phyloP scores from a whole-genome alignment of 805 yeast species.

The Kluyveromyces lactis region DNA sequence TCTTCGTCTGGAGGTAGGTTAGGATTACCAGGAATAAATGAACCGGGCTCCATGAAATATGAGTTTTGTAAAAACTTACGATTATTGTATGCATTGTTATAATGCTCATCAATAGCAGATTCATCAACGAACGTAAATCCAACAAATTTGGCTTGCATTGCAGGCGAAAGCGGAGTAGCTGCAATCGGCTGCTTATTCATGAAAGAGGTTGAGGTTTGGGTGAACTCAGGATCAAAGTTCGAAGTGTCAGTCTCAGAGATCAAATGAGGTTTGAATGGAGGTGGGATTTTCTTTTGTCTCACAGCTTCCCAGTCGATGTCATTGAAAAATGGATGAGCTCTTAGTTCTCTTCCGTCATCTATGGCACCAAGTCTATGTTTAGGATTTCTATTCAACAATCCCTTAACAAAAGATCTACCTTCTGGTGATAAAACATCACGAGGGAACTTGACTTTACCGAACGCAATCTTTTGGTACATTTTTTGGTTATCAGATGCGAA shows the following conservation, averaged over 20 bases:
- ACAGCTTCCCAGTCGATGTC: slow-evolving; percentile 88
- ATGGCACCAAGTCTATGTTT: slow-evolving; percentile 87
- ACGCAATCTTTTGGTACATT: slow-evolving; percentile 98
- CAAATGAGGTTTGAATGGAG: slow-evolving; percentile 94
- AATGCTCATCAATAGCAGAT: slow-evolving; percentile 83
- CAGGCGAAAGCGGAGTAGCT: slow-evolving; percentile 73
- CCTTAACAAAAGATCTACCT: slow-evolving; percentile 93
- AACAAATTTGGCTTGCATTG: slow-evolving; percentile 90
- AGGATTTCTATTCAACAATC: slow-evolving; percentile 90
- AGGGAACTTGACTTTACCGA: slow-evolving; percentile 96
- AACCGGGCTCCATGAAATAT: slow-evolving; percentile 47
- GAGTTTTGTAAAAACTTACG: slow-evolving; percentile 31
- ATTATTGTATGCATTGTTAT: slow-evolving; percentile 32
- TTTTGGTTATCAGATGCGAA: slow-evolving; percentile 97
- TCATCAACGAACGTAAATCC: slow-evolving; percentile 97
- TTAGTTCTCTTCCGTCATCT: slow-evolving; percentile 86
- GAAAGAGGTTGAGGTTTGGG: slow-evolving; percentile 80
- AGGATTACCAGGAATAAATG: slow-evolving; percentile 73
- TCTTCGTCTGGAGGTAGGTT: slow-evolving; percentile 77
- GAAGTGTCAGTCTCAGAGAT: slow-evolving; percentile 89
- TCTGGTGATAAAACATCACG: slow-evolving; percentile 89
- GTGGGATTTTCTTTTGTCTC: slow-evolving; percentile 75
- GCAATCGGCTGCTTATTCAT: slow-evolving; percentile 55
- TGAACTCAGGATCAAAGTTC: slow-evolving; percentile 96
- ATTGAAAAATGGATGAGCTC: slow-evolving; percentile 84